Evolutionary conservation across 208 protist species (phyloP), one percentile per base, ranked within the genome.

Genomic region (Leishmania tropica): DNA sequence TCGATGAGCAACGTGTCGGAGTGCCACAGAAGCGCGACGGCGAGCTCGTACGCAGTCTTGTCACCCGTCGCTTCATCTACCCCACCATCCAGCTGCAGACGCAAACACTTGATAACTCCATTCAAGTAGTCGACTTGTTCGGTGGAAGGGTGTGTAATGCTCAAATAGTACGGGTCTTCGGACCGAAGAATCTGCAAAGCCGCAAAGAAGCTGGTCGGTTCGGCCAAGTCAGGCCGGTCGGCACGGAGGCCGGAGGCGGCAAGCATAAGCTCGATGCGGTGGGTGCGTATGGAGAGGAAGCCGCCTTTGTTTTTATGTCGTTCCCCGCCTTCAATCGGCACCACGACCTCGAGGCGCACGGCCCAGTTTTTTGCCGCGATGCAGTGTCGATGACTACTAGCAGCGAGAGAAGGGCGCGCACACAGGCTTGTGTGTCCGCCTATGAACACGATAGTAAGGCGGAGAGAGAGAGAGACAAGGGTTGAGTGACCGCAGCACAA

Each of bases 1-100:
- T 90, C 75, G 48, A 97, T 81, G 65, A 87, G 88, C 11, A 78
- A 87, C 48, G 51, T 65, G 42, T 88, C 78, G 11, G 87, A 86
- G 81, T 97, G 94, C 71, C 88, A 93, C 24, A 97, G 89, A 42
- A 94, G 85, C 42, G 91, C 84, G 64, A 84, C 86, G 8, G 89
- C 91, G 17, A 95, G 87, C 71, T 93, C 86, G 85, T 93, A 95
- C 15, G 86, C 76, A 1, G 91, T 80, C 64, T 87, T 81, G 24
- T 77, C 73, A 35, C 81, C 81, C 3, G 45, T 40, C 28, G 53
- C 74, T 17, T 92, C 79, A 24, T 85, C 86, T 0, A 83, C 80
- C 28, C 87, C 84, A 4, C 74, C n/a, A 21, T 87, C 76, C 17
- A 92, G 77, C 17, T 87, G 37, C 4, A 80, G 40, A 7, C 88